Base-by-base conservation (phyloP, 768 basidiomycete genomes). In the Leccinum variicolor region DNA sequence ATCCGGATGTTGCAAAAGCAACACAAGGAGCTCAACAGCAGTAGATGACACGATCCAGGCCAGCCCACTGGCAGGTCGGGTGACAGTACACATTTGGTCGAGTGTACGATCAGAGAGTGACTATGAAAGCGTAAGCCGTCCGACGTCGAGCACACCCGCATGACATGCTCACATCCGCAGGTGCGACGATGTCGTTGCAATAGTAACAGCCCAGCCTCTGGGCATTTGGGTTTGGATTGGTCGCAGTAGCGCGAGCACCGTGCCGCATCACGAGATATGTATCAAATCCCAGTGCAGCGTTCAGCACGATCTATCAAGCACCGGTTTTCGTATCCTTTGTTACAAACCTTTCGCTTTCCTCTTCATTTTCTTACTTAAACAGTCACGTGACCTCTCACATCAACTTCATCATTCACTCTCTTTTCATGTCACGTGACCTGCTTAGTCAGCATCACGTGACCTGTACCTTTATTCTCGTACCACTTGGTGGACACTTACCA, bases 31-130 rank as follows among this genome's bases (percentile, higher is more conserved):
- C 70, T 99, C 97, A 1, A 98, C 96, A 0, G 94, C 94, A 0
- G 89, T 90, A 1, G 95, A 88, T 2, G 90, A 84, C 0, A 96
- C 97, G 52, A 98, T 93, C 0, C 92, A 85, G 0, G 96, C 97
- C 2, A 98, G 80, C 0, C 96, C 96, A n/a, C n/a, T n/a, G n/a
- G n/a, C n/a, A 0, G 97, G 97, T 21, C 97, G 79, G 0, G 96
- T 98, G 29, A 99, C 97, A 1, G 97, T 98, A 69, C 97, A 99
- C 96, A 98, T 98, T 71, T 98, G 96, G 71, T 98, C 97, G 14
- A 98, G 82, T 4, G 95, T 96, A 43, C 94, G 82, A 69, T 98
- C 96, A 1, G 90, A 89, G 45, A 90, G 73, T 2, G 84, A 84
- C 86, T 81, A 58, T 6, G 1, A 19, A 13, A 15, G 14, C 2